Evolutionary conservation across 2,329 filamentous ascomycete genomes (phyloP), one percentile per base, ranked within the genome.

Genomic region (Periconia sp.): DNA sequence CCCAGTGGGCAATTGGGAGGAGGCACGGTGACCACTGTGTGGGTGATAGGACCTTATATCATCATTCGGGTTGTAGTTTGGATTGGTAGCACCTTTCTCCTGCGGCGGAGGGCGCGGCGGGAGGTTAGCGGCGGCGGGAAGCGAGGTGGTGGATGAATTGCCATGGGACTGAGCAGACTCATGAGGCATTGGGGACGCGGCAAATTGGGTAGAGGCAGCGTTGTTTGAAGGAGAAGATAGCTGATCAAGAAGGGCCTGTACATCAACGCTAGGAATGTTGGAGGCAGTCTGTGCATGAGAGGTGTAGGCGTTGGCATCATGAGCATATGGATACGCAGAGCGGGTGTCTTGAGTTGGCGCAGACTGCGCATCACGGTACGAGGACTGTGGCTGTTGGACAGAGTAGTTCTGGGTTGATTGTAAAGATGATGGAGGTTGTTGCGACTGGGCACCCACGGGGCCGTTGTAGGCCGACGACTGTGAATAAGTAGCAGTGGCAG

Each of bases 11-110:
- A 67, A 42, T 42, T 65, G 67, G 50, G 55, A 69, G 71, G 56
- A 65, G 70, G 47, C 71, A 51, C 61, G 66, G 49, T 70, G 31
- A 67, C 55, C 63, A 49, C 71, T 77, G 62, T 80, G 77, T 18
- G 78, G 78, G 61, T 81, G 79, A 59, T 78, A 81, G 40, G 77
- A 77, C 58, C 78, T 74, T 53, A 80, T 79, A 62, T 80, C 77
- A 64, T 78, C 75, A 54, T 73, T 75, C 46, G 77, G 76, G 40
- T 73, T 71, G 66, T 79, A 80, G 57, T 79, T 79, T 42, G 76
- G 71, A 57, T 80, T 74, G 47, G 78, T 79, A 53, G 74, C 66
- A 50, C 76, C 75, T 64, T 77, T 76, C 55, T 79, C 78, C 67
- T 80, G 79, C 37, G 77, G 74, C 54, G 78, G 79, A 42, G 78